Evolutionary conservation across 805 yeast genomes (phyloP), one percentile per base, ranked within the genome.

Genomic region (Candida sphagnicola): DNA sequence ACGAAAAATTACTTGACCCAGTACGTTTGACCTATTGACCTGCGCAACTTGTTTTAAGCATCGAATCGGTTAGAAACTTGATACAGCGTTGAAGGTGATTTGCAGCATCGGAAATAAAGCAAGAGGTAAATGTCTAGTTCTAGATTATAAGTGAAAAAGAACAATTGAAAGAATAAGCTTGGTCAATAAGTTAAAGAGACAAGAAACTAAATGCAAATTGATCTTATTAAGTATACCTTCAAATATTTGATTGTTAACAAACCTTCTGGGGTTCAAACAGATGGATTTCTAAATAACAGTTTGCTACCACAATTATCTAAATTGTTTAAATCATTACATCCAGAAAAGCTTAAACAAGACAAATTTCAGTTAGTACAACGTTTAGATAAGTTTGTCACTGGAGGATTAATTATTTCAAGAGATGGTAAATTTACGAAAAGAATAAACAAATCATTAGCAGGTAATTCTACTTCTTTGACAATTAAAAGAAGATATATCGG

Each of bases 331-430:
- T 13, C 19, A 13, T 18, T 38, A 34, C 23, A 39, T 17, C 47
- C 44, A n/a, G 40, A 38, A 15, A 35, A 28, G 26, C 5, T 12
- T 5, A 42, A 34, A 26, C 24, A 43, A 13, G 39, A 46, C 23
- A 31, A 34, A 16, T 46, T 50, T 32, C 38, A 46, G 17, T 35
- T 53, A 17, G 46, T 51, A 3, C 57, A 51, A 31, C 38, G 61
- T 23, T 37, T 56, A 14, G 59, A 56, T 37, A 40, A 46, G 39
- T 51, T 38, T 41, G 59, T 54, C 10, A 50, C 54, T 8, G 61
- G 61, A 3, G 61, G 57, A 2, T 29, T 54, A 33, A 24, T 50
- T 8, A 46, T 56, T 10, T 45, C 53, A 4, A 30, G 57, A 34
- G 49, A 50, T 35, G 41, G 34, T 3, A 44, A 49, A 36, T 46